Conservation (phyloP, 257 asterid species). For the Echium plantagineum region DNA sequence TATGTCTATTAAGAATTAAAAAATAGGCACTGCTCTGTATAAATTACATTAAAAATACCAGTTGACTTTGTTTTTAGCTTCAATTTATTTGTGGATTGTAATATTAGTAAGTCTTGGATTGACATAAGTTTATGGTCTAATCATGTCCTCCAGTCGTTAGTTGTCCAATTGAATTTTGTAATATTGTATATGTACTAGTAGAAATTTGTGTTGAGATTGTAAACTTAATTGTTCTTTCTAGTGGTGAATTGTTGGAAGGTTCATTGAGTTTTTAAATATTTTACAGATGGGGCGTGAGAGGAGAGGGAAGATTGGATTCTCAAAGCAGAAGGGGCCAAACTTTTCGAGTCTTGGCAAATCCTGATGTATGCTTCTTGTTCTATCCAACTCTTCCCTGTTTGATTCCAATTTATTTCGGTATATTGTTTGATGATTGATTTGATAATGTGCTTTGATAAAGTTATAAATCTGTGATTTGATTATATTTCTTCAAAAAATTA, state of each 20-base stretch:
- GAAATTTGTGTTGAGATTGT: too few relatives aligned
- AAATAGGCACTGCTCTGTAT: too few relatives aligned
- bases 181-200: background rate
- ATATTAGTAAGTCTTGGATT: background rate
- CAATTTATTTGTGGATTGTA: too few relatives aligned
- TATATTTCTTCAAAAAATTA: too few relatives aligned
- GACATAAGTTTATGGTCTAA: background rate
- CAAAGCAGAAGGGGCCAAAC: conserved; percentile 33
- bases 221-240: background rate
- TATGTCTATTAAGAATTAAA: too few relatives aligned
- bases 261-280: conserved; percentile 1
- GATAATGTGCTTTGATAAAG: too few relatives aligned
- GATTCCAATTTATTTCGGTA: conserved; percentile 22
- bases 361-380: conserved; percentile 78
- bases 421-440: background rate
- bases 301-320: conserved; percentile 20
- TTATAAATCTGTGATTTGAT: background rate
- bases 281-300: conserved; percentile 32
- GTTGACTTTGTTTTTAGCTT: too few relatives aligned
- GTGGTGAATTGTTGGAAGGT: background rate
- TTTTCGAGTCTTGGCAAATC: conserved; percentile 55
- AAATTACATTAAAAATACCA: too few relatives aligned
- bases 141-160: too few relatives aligned
- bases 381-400: conserved; percentile 31
- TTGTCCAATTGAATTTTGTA: too few relatives aligned